These are phyloP conservation scores for Ustilaginoidea virens DNA, from an alignment of 2,329 filamentous ascomycete species.

Conservation along the genomic window DNA sequence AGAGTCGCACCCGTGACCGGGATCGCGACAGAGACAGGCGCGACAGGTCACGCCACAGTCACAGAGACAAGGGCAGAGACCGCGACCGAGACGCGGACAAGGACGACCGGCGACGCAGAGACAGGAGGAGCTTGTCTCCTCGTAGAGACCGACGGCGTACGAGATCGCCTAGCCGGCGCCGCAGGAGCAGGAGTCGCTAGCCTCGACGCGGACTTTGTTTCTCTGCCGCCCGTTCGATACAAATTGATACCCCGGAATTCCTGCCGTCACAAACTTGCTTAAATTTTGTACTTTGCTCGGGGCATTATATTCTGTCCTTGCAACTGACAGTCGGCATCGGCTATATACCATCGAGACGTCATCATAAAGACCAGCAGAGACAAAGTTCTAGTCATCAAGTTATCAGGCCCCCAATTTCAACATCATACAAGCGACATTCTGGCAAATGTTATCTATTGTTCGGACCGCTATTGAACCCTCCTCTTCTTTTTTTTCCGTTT, in stretches of 20 bases:
- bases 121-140: conserved; percentile 21
- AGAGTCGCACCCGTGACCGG: conserved; percentile 8
- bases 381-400: not conserved
- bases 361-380: not conserved
- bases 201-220: not conserved
- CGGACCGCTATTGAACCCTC: too few relatives aligned
- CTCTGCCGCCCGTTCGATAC: too few relatives aligned
- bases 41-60: conserved; percentile 12
- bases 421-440: conserved; percentile 1
- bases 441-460: too few relatives aligned
- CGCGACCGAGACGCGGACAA: conserved; percentile 11
- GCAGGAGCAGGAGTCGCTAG: conserved; percentile 18
- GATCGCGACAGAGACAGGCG: conserved; percentile 15
- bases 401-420: not conserved
- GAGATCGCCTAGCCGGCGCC: conserved; percentile 24
- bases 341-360: not conserved
- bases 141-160: conserved; percentile 21
- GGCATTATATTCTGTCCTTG: not conserved
- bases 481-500: not conserved
- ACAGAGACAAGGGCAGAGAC: not conserved
- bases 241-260: too few relatives aligned
- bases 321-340: not conserved
- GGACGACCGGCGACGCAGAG: conserved; percentile 12
- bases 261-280: not conserved
- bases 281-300: not conserved